These are phyloP conservation scores for Trichothecium roseum DNA, from an alignment of 2,329 filamentous ascomycete species.

Conservation along the genomic window DNA sequence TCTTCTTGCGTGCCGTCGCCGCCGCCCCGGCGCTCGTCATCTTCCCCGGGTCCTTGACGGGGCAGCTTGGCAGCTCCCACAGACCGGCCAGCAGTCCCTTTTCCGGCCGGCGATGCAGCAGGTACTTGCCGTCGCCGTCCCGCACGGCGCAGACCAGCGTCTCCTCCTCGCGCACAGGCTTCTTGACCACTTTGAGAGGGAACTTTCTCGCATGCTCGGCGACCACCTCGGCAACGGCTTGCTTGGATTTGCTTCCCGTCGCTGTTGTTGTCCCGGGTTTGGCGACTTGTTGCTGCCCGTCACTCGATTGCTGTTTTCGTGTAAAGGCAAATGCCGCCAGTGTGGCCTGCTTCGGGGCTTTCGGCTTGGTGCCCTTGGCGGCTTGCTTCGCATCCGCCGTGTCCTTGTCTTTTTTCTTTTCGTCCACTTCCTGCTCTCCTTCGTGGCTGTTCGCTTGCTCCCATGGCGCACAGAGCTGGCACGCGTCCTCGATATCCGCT, in stretches of 20 bases:
- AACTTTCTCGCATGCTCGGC: constrained; percentile 38
- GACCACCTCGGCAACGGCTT: constrained; percentile 15
- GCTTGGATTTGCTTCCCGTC: constrained; percentile 12
- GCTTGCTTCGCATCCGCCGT: background rate
- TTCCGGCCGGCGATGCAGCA: constrained; percentile 39
- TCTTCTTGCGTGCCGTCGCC: constrained; percentile 18
- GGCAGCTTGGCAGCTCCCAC: constrained; percentile 44
- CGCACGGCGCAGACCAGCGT: constrained; percentile 43
- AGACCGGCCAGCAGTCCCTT: constrained; percentile 44
- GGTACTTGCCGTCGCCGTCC: constrained; percentile 29
- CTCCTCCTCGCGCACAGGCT: constrained; percentile 39
- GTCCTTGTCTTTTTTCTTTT: constrained; percentile 1
- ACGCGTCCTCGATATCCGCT: constrained; percentile 40
- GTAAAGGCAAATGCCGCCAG: constrained; percentile 25
- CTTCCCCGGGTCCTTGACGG: constrained; percentile 16
- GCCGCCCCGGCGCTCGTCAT: too few species aligned
- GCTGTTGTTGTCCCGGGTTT: constrained; percentile 2
- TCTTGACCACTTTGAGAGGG: constrained; percentile 40
- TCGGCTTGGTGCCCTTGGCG: constrained; percentile 6
- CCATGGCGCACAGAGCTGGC: constrained; percentile 36
- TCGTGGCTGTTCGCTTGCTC: constrained; percentile 22
- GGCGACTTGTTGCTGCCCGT: constrained; percentile 6
- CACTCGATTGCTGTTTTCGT: constrained; percentile 7
- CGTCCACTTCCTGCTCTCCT: constrained; percentile 1
- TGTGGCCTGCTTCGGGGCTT: constrained; percentile 17